Evolutionary conservation across 2,329 filamentous ascomycete genomes (phyloP).

Genomic region (Aspergillus puulaauensis): DNA sequence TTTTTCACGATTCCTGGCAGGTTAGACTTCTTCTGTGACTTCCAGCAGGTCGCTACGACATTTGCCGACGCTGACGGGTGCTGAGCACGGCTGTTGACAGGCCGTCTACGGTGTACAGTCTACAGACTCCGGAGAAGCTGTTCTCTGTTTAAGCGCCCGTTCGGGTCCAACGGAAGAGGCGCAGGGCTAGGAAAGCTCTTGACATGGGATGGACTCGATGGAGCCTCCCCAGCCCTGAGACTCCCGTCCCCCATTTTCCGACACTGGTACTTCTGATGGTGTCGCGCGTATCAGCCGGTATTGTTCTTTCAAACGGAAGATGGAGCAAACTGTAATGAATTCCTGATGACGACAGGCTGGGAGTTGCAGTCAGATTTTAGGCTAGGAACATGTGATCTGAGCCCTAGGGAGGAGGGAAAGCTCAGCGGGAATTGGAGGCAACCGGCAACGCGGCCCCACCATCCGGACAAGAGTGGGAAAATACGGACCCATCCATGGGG

Average conservation of each 20-base stretch:
- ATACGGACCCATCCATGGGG: not conserved
- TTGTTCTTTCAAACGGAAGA: not conserved
- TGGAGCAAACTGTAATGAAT: not conserved
- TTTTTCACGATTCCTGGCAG: not conserved
- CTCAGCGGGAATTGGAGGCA: not conserved
- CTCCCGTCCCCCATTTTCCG: too few relatives aligned
- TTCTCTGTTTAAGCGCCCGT: not conserved
- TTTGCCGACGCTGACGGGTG: not conserved
- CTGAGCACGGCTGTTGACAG: not conserved
- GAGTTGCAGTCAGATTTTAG: slow-evolving; percentile 13
- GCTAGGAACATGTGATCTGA: slow-evolving; percentile 23
- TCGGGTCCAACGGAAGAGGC: slow-evolving; percentile 3
- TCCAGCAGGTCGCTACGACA: not conserved
- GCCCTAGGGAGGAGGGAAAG: slow-evolving; percentile 11
- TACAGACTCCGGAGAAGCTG: not conserved
- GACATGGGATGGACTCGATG: not conserved
- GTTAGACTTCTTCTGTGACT: not conserved
- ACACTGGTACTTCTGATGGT: not conserved
- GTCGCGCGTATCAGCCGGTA: not conserved
- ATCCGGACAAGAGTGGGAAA: slow-evolving; percentile 24
- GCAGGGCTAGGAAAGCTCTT: not conserved
- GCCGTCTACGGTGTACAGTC: too few relatives aligned
- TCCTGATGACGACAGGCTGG: not conserved
- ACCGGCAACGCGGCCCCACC: slow-evolving; percentile 28
- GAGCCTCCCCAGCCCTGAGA: not conserved